These are phyloP conservation scores for Phialophora verrucosa DNA, from an alignment of 2,329 filamentous ascomycete genomes.

Conservation along the genomic window DNA sequence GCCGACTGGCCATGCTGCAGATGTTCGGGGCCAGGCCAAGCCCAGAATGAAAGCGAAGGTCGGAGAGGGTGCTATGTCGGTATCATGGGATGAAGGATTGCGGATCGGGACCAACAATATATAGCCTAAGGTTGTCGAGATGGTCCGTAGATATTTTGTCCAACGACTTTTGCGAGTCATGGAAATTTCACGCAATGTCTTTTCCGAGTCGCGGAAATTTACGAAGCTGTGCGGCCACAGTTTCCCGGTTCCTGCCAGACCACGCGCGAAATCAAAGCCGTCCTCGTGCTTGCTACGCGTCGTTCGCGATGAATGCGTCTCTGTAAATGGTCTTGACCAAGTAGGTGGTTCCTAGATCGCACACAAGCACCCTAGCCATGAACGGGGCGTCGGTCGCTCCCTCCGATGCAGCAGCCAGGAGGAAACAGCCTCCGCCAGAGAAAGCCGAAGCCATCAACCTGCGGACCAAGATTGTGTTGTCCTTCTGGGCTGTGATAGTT, in stretches of 20 bases:
- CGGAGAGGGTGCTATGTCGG: not conserved
- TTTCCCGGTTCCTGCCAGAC: constrained; percentile 4
- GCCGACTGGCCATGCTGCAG: constrained; percentile 4
- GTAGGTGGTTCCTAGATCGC: not conserved
- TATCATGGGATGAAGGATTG: not conserved
- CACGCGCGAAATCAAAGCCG: not conserved
- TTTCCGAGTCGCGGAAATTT: constrained; percentile 1
- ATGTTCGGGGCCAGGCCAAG: constrained; percentile 4
- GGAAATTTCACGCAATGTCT: not conserved
- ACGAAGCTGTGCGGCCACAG: constrained; percentile 9
- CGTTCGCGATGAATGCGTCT: constrained; percentile 1
- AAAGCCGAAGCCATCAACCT: constrained; percentile 70
- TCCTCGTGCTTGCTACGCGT: not conserved
- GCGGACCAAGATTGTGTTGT: constrained; percentile 76
- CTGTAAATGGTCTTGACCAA: not conserved
- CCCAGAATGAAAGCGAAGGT: not conserved
- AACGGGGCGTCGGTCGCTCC: constrained; percentile 8
- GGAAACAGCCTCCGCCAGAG: constrained; percentile 73
- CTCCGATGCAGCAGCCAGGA: constrained; percentile 6
- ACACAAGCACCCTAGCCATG: constrained; percentile 13
- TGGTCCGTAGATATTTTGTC: not conserved
- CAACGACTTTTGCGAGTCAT: not conserved
- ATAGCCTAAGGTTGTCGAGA: not conserved
- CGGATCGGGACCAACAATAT: not conserved
- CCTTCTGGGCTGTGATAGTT: constrained; percentile 88